Evolutionary conservation across 2,329 filamentous ascomycete species (phyloP).

Genomic region (Neofusicoccum laricinum): DNA sequence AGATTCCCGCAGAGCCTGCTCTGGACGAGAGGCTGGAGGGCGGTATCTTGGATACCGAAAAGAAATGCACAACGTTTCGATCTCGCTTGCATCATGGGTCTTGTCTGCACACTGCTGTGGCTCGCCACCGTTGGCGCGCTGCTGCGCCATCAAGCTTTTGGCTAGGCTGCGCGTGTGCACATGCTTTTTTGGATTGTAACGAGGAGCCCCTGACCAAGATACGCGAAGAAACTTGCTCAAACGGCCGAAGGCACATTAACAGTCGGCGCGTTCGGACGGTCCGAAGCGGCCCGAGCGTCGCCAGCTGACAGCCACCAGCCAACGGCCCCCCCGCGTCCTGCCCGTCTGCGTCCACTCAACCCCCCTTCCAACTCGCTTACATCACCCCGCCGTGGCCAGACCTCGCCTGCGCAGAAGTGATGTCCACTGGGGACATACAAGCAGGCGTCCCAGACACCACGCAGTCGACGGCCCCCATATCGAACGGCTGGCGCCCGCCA

Average conservation of each 20-base stretch:
- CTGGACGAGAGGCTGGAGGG: background rate
- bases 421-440: background rate
- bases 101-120: no score
- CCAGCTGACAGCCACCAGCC: background rate
- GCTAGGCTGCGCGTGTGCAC: background rate
- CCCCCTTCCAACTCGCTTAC: background rate
- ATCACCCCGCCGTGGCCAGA: conserved; percentile 1
- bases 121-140: no score
- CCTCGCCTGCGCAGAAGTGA: background rate
- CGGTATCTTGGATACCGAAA: conserved; percentile 11
- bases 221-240: background rate
- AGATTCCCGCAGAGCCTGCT: background rate
- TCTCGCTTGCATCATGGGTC: background rate
- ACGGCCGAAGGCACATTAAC: background rate
- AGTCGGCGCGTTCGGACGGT: background rate
- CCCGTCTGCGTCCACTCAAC: conserved; percentile 4
- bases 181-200: background rate
- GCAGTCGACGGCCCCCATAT: background rate
- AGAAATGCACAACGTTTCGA: background rate
- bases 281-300: background rate
- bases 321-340: background rate
- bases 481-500: background rate
- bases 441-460: background rate
- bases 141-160: no score
- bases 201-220: background rate